Percentiles rank a stretch among this genome's conserved stretches.
phyloP scores from a whole-genome alignment of 805 yeast species.

The Yamadazyma tumulicola region DNA sequence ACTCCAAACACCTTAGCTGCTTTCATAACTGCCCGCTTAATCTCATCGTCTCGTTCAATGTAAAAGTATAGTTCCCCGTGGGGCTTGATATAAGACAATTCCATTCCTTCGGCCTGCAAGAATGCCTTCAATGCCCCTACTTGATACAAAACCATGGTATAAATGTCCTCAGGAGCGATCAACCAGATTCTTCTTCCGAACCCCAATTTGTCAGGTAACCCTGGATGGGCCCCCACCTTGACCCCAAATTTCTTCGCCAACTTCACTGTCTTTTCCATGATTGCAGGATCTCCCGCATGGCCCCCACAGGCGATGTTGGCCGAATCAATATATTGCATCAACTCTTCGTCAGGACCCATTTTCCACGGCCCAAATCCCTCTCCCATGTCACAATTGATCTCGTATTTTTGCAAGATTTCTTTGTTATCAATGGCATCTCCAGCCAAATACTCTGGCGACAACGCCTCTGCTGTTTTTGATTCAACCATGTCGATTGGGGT shows the following conservation, averaged over 20 bases:
- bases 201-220: constrained; percentile 36
- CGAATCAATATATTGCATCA: constrained; percentile 36
- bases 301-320: constrained; percentile 42
- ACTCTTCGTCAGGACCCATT: constrained; percentile 38
- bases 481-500: neutral
- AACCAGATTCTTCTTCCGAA: constrained; percentile 37
- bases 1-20: constrained; percentile 33
- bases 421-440: constrained; percentile 12
- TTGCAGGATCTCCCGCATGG: constrained; percentile 38
- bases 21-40: constrained; percentile 32
- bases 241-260: constrained; percentile 32
- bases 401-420: constrained; percentile 19
- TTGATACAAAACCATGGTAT: constrained; percentile 33
- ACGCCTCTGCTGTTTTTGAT: constrained; percentile 4
- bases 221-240: constrained; percentile 39
- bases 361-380: constrained; percentile 37
- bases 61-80: constrained; percentile 39
- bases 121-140: constrained; percentile 38
- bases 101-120: constrained; percentile 31
- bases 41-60: constrained; percentile 30
- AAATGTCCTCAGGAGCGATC: constrained; percentile 34
- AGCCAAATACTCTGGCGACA: constrained; percentile 8
- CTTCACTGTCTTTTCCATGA: constrained; percentile 30
- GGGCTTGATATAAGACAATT: constrained; percentile 31
- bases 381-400: constrained; percentile 34